A percentile compares a stretch with the other conserved stretches of the same genome.
phyloP scores from a whole-genome alignment of 768 basidiomycete genomes.

The Podaxis sp. region DNA sequence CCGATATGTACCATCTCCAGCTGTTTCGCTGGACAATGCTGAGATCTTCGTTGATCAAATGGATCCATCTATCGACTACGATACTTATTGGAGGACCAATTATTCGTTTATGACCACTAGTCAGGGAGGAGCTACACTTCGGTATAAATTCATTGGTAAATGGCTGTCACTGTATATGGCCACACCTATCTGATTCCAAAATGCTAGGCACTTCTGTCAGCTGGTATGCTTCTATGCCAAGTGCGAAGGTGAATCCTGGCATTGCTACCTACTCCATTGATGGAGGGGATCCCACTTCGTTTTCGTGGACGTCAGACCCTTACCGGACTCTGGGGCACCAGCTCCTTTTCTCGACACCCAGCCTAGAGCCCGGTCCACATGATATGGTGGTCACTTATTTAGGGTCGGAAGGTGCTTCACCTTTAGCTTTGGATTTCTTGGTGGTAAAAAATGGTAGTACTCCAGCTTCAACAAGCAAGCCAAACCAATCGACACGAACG shows the following conservation, averaged over 20 bases:
- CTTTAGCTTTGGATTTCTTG: not conserved
- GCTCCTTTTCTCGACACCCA: not conserved
- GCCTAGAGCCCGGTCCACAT: not conserved
- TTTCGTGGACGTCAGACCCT: not conserved
- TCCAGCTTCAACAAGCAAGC: not conserved
- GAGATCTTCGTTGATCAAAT: no score
- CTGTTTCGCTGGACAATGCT: no score
- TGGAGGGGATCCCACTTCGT: not conserved
- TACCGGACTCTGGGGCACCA: not conserved
- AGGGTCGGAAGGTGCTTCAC: no score
- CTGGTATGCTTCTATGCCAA: not conserved
- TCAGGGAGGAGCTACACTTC: not conserved
- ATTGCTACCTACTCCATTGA: not conserved
- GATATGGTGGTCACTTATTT: not conserved
- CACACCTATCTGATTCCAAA: not conserved
- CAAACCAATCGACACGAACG: not conserved
- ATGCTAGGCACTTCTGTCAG: not conserved
- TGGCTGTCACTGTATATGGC: not conserved
- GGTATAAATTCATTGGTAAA: not conserved
- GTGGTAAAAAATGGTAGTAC: not conserved
- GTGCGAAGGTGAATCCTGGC: not conserved
- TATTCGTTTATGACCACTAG: no score
- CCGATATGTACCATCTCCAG: no score
- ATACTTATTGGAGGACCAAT: no score
- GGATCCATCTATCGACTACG: no score